Conservation (phyloP, 805 yeast genomes). For the Kuraishia ogatae region DNA sequence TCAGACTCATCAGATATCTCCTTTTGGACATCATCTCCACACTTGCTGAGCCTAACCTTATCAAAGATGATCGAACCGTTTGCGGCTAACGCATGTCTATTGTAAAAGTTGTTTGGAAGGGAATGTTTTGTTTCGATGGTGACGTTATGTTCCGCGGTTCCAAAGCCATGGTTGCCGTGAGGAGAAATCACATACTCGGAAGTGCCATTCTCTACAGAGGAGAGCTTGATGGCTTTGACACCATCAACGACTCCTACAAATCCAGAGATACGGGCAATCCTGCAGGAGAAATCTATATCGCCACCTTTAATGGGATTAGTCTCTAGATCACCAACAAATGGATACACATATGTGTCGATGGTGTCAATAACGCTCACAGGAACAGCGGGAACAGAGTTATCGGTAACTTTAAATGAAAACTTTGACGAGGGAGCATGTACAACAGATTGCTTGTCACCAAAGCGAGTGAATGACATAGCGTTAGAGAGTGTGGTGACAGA, state of each 20-base stretch:
- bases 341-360: constrained; percentile 17
- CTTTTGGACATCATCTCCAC: neutral
- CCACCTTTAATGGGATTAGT: constrained; percentile 12
- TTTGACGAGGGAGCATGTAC: constrained; percentile 14
- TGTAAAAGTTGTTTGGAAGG: constrained; percentile 14
- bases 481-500: constrained; percentile 27
- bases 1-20: neutral
- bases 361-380: constrained; percentile 7
- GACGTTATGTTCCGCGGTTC: constrained; percentile 25
- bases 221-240: constrained; percentile 14
- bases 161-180: constrained; percentile 39
- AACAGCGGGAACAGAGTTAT: constrained; percentile 7
- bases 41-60: constrained; percentile 1
- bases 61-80: constrained; percentile 22
- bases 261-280: constrained; percentile 15
- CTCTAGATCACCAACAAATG: constrained; percentile 18
- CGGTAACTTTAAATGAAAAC: constrained; percentile 17
- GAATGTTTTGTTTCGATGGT: constrained; percentile 13
- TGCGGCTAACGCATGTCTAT: constrained; percentile 22
- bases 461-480: constrained; percentile 25
- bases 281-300: constrained; percentile 20
- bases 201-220: constrained; percentile 33
- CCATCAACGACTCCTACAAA: constrained; percentile 13
- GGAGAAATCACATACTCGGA: constrained; percentile 33
- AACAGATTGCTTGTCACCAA: constrained; percentile 31